Evolutionary conservation across 2,329 filamentous ascomycete genomes (phyloP), one percentile per base, ranked within the genome.

Genomic region (Xylariomycetidae sp.): DNA sequence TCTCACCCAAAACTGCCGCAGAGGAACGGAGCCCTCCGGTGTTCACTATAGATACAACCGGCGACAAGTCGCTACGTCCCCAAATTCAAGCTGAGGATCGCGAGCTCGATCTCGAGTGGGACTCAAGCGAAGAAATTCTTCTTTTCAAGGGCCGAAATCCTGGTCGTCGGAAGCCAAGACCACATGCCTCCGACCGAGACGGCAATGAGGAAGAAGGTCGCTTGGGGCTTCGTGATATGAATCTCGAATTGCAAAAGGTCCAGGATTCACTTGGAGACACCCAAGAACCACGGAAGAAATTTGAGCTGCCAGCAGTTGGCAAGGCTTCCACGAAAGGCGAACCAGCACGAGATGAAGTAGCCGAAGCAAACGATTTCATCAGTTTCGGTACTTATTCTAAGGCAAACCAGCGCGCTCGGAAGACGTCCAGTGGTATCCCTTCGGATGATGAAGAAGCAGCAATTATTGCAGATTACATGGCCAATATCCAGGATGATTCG

Each of bases 91-190:
- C 44, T 12, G 35, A 32, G 25, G 43, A 29, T 19, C 42, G 34
- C 10, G 38, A 46, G 3, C 46, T 55, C 6, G 44, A 45, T 20
- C 40, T 43, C 4, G 47, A 40, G 5, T 72, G 70, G 0, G 69
- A 77, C 42, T 85, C 82, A 0, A 84, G 81, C 49, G 84, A 85
- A 30, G 86, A 95, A 44, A 65, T 87, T 5, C 78, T 88, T 29
- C 50, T 86, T 0, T 87, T 85, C 52, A 72, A 66, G 37, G 79
- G 79, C 25, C 68, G 79, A 34, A 59, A 61, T 35, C 42, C 36
- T 37, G 53, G 54, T 49, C 35, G 34, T 29, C 48, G 37, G 9
- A 50, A 47, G 15, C 35, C 34, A 22, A 49, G 20, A 30, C 35
- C 10, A 8, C n/a, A n/a, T n/a, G n/a, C n/a, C n/a, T n/a, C n/a